These are phyloP conservation scores for Amanita pallidorosea DNA, from an alignment of 768 basidiomycete genomes.

Conservation along the genomic window DNA sequence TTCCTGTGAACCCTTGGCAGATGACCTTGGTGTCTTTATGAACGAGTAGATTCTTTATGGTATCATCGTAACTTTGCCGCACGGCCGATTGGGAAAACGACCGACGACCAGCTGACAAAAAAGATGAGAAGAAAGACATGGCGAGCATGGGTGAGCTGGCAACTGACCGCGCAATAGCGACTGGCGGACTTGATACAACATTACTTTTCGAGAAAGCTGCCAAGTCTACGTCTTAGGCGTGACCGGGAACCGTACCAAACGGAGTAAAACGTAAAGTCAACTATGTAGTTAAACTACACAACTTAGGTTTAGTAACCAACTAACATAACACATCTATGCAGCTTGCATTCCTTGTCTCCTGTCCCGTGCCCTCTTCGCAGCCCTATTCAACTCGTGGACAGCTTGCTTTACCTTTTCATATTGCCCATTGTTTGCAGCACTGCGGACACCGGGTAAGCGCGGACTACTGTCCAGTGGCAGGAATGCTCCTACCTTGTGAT, in stretches of 20 bases:
- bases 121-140: not conserved
- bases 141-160: not conserved
- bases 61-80: conserved; percentile 76
- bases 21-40: conserved; percentile 91
- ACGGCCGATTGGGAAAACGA: conserved; percentile 71
- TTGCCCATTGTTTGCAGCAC: conserved; percentile 53
- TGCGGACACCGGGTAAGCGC: conserved; percentile 18
- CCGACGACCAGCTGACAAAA: conserved; percentile 50
- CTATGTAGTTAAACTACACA: not conserved
- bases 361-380: conserved; percentile 65
- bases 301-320: not conserved
- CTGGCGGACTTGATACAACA: conserved; percentile 56
- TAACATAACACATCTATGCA: conserved; percentile 12
- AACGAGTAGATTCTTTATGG: conserved; percentile 84
- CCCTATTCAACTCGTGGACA: conserved; percentile 57
- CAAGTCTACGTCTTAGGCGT: too few relatives aligned
- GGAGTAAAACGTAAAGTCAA: not conserved
- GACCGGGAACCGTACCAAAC: not conserved
- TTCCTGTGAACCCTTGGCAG: conserved; percentile 90
- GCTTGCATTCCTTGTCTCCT: conserved; percentile 36
- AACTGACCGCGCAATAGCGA: conserved; percentile 43
- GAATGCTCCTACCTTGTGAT: conserved; percentile 53
- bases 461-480: conserved; percentile 4
- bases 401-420: conserved; percentile 80
- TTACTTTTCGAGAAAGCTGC: conserved; percentile 14